Evolutionary conservation across 2,329 filamentous ascomycete genomes (phyloP), one percentile per base, ranked within the genome.

Genomic region (Hypoxylon sp.): DNA sequence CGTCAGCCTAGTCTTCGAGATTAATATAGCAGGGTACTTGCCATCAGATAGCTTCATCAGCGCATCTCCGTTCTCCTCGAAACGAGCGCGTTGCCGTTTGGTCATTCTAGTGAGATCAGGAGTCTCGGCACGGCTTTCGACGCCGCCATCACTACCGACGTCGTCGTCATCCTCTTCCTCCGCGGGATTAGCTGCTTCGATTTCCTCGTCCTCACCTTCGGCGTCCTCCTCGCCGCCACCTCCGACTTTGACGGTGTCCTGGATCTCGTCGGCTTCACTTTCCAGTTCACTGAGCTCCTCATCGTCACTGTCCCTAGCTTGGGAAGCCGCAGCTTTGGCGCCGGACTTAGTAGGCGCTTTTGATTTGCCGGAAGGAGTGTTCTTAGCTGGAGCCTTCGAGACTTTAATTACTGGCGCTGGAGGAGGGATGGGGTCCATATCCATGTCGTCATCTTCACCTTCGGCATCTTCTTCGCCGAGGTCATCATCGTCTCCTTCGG

Each of bases 101-200:
- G 87, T 89, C 84, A 89, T 86, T 76, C 87, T 87, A 34, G 84
- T 81, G 32, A 88, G 75, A 70, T 88, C 85, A 0, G 83, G 85
- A 3, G 84, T 83, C 43, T 80, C 85, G 4, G 77, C 84, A 34
- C 80, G 79, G 71, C 83, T 85, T 62, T 80, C 82, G 16, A 81
- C 81, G 4, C 76, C 67, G 12, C 53, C 77, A 9, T 82, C 82
- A 58, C 81, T 83, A 30, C 81, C 81, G 3, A 76, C 75, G 9
- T 78, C 81, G 4, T 81, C 80, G 21, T 78, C 80, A 21, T 78
- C 78, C 6, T 77, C 77, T 6, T 79, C 82, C 9, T 78, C 81
- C 11, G 77, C 71, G 29, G 69, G 58, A 21, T 71, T 75, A 16
- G 70, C 69, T 25, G 74, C 83, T 63, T 83, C 83, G 3, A 83